These are phyloP conservation scores for Bruguiera parviflora DNA, from an alignment of 345 rosid genomes.

Conservation along the genomic window DNA sequence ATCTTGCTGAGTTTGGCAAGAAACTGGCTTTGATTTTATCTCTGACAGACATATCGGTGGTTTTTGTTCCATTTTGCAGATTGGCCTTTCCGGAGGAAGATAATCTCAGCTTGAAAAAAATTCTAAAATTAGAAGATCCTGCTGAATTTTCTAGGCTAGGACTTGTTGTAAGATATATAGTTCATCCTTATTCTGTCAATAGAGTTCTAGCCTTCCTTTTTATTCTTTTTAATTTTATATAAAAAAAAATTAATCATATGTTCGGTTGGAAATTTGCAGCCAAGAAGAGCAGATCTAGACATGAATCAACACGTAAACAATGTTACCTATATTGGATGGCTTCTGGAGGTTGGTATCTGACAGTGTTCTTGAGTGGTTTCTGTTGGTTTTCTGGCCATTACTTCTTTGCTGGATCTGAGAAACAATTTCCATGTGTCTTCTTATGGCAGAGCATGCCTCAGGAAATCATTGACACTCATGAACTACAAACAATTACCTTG, in stretches of 20 bases:
- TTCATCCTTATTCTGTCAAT: conserved; percentile 1
- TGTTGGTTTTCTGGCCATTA: not conserved
- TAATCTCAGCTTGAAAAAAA: conserved; percentile 68
- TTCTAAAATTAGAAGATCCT: conserved; percentile 74
- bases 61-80: conserved; percentile 30
- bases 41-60: not conserved
- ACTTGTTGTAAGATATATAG: conserved; percentile 49
- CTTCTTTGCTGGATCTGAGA: not conserved
- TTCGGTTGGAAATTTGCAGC: conserved; percentile 38
- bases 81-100: conserved; percentile 81
- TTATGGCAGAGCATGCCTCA: conserved; percentile 88
- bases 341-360: conserved; percentile 66
- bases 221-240: not conserved
- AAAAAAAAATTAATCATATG: not conserved
- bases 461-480: conserved; percentile 74
- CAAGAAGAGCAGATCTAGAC: conserved; percentile 91
- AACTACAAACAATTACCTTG: conserved; percentile 74
- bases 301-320: conserved; percentile 97
- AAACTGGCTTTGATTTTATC: not conserved
- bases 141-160: conserved; percentile 61
- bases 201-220: not conserved
- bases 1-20: too few species aligned
- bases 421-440: conserved; percentile 4
- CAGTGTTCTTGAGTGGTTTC: not conserved
- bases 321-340: conserved; percentile 90